Evolutionary conservation across 1,284 basidiomycete species (phyloP).

Genomic region (Tilletia caries): DNA sequence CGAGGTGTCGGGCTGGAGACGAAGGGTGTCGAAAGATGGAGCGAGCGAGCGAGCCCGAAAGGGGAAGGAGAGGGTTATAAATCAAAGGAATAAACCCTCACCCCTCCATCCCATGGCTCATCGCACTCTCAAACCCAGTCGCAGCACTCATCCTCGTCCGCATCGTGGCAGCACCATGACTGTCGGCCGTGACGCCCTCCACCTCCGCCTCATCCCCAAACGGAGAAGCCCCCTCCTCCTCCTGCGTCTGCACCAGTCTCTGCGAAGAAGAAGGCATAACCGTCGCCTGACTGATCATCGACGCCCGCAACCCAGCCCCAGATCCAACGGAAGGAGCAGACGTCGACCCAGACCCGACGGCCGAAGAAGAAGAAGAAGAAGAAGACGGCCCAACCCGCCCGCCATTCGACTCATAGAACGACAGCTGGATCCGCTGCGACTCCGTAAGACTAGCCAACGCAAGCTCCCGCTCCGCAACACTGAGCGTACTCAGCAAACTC

Average conservation of each 20-base stretch:
- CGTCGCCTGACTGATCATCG: too few relatives aligned
- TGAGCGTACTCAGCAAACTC: conserved; percentile 7
- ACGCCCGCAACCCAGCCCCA: neutral
- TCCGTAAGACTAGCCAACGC: conserved; percentile 25
- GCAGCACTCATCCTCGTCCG: neutral
- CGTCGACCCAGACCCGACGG: too few relatives aligned
- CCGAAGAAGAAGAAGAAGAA: too few relatives aligned
- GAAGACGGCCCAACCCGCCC: too few relatives aligned
- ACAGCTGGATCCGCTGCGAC: conserved; percentile 38
- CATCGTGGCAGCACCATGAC: neutral
- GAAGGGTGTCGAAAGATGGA: too few relatives aligned
- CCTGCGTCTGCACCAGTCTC: neutral
- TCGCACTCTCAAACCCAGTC: neutral
- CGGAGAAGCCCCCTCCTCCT: neutral
- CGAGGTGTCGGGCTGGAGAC: too few relatives aligned
- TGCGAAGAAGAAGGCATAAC: neutral
- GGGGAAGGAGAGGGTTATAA: too few relatives aligned
- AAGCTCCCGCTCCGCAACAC: conserved; percentile 3
- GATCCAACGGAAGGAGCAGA: neutral
- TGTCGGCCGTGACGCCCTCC: neutral
- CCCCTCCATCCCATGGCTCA: too few relatives aligned
- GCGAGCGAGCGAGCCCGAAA: too few relatives aligned
- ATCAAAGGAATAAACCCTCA: too few relatives aligned
- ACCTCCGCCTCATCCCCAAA: conserved; percentile 12
- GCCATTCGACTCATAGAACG: conserved; percentile 33